A percentile compares a stretch with the other conserved stretches of the same genome.
Evolutionary conservation across 192 early-diverging fungal species (phyloP).

Genomic region (Linnemannia elongata): DNA sequence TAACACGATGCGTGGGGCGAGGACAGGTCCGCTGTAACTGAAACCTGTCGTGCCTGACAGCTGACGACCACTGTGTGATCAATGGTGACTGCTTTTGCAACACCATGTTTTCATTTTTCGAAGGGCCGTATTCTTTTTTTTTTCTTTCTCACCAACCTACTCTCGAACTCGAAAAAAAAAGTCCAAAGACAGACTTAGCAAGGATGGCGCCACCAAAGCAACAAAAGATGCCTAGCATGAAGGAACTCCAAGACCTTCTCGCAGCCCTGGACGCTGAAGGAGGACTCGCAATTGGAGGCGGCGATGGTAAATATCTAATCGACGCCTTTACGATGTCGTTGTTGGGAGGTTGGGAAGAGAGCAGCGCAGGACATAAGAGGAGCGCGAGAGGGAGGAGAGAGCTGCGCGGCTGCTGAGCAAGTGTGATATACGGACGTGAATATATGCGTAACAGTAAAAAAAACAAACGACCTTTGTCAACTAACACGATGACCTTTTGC

Average conservation of each 20-base stretch:
- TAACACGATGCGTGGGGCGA: no score
- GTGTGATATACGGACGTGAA: no score
- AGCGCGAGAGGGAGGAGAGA: background rate
- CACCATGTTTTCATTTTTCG: no score
- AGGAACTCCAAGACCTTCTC: constrained; percentile 47
- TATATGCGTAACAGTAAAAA: background rate
- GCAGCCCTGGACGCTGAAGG: constrained; percentile 42
- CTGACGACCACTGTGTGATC: no score
- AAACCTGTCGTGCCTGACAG: no score
- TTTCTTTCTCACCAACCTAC: background rate
- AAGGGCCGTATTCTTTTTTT: background rate
- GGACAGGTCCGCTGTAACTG: no score
- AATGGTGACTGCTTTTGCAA: no score
- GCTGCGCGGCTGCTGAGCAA: no score
- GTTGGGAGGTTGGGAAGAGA: no score
- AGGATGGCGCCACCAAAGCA: constrained; percentile 45
- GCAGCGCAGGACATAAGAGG: background rate
- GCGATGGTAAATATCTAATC: constrained; percentile 3
- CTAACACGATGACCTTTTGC: background rate
- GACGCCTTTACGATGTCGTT: no score
- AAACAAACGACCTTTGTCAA: background rate
- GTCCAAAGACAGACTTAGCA: background rate
- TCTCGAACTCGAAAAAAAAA: background rate
- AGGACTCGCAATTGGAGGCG: constrained; percentile 37
- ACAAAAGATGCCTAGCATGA: constrained; percentile 51